Evolutionary conservation across 2,329 filamentous ascomycete genomes (phyloP), one percentile per base, ranked within the genome.

Genomic region (Xylariaceae sp.): DNA sequence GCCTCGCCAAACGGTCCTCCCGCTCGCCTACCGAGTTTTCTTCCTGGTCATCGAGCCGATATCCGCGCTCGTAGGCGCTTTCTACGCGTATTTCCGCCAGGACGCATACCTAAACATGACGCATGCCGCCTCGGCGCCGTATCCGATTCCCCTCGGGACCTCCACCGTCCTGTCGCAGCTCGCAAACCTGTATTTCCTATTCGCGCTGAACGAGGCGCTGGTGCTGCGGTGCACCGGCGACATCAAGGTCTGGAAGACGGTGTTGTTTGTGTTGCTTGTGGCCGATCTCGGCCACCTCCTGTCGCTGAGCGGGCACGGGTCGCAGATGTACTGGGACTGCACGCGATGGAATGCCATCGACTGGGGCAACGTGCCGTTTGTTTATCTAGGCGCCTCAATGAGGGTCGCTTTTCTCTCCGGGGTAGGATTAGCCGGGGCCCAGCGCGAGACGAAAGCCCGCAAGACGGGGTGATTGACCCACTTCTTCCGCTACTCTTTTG

Each of bases 271-370:
- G 36, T 72, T 92, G 54, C 76, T 92, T 30, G 68, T 92, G 15
- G 88, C 86, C n/a, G 88, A 92, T 68, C 68, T 90, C 32, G 88
- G 88, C 3, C 88, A 92, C 69, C 71, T 92, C 51, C 88, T 84
- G 69, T 83, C 83, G 34, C 77, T 91, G 55, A 72, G 74, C 39
- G 73, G 73, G 26, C 73, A 87, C 29, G 88, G 87, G 0, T 60
- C 67, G 12, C 70, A 72, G 8, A 44, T 89, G n/a, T 89, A 87
- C 70, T 88, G 81, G 76, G 75, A 81, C 59, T 74, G 80, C 26
- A 63, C 70, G 59, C 67, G 70, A 9, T 89, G 86, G 86, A 88
- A 87, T 67, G 75, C 76, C 12, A 86, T 87, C 57, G 83, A 84
- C 59, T 81, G 78, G 76, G 86, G 85, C 1, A 88, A 87, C 64